These are phyloP conservation scores for Drosera capensis DNA, from an alignment of 148 eudicot genomes.

Conservation along the genomic window DNA sequence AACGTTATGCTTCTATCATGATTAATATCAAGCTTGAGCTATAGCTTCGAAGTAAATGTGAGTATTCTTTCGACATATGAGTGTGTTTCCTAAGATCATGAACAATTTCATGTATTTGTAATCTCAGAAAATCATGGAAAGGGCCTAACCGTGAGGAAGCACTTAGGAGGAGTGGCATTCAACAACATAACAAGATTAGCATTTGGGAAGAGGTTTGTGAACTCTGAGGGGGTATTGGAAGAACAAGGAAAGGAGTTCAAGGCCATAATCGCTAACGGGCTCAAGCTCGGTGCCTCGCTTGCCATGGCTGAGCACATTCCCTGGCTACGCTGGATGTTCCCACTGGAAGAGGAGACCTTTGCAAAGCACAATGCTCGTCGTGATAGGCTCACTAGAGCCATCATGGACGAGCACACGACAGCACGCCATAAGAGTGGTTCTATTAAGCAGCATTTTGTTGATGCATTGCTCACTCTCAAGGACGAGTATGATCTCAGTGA, in stretches of 20 bases:
- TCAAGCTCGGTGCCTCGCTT: slow-evolving; percentile 15
- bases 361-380: slow-evolving; percentile 8
- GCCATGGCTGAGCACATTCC: slow-evolving; percentile 14
- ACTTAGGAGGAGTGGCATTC: slow-evolving; percentile 65
- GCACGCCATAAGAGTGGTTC: slow-evolving; percentile 12
- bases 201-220: slow-evolving; percentile 52
- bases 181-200: slow-evolving; percentile 80
- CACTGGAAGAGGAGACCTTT: slow-evolving; percentile 8
- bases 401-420: slow-evolving; percentile 15
- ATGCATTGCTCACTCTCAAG: slow-evolving; percentile 22
- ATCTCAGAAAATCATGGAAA: slow-evolving; percentile 45
- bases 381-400: slow-evolving; percentile 10
- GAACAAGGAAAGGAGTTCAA: slow-evolving; percentile 18
- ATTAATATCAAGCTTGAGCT: too few species aligned
- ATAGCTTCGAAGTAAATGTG: too few species aligned
- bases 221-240: slow-evolving; percentile 9
- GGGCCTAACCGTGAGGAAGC: slow-evolving; percentile 34
- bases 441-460: slow-evolving; percentile 16
- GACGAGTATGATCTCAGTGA: slow-evolving; percentile 23
- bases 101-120: neutral
- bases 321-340: slow-evolving; percentile 16
- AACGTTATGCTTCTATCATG: too few species aligned
- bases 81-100: too few species aligned
- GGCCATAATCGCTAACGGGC: slow-evolving; percentile 11
- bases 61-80: too few species aligned